phyloP scores from a whole-genome alignment of 495 filamentous ascomycete genomes.

The Hypoxylon intermedium region DNA sequence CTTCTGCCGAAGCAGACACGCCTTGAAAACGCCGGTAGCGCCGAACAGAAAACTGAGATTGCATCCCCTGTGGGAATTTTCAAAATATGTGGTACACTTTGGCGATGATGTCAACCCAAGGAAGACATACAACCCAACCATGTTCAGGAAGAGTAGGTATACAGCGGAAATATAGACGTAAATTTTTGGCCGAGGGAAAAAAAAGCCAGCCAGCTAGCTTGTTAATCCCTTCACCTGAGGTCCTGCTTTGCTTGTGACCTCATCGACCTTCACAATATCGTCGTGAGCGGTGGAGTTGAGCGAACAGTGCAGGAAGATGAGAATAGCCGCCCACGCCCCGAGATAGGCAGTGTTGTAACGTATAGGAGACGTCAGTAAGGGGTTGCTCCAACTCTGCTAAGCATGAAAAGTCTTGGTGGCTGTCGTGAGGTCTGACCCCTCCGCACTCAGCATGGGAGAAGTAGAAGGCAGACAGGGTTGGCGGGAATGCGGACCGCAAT shows the following conservation, averaged over 20 bases:
- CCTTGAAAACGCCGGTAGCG: constrained; percentile 35
- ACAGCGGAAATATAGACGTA: constrained; percentile 14
- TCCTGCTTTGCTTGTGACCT: constrained; percentile 28
- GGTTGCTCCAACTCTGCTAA: constrained; percentile 25
- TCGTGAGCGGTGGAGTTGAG: constrained; percentile 24
- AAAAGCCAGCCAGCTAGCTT: constrained; percentile 28
- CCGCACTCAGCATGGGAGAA: constrained; percentile 33
- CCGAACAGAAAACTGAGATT: constrained; percentile 29
- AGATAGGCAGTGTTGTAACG: constrained; percentile 29
- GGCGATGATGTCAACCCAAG: constrained; percentile 16
- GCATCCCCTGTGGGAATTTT: constrained; percentile 10
- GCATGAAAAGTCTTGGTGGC: constrained; percentile 19
- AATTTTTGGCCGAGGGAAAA: constrained; percentile 7
- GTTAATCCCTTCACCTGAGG: constrained; percentile 4
- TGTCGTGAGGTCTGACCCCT: constrained; percentile 14
- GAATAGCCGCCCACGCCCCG: constrained; percentile 27
- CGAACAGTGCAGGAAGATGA: constrained; percentile 22
- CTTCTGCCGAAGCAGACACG: constrained; percentile 11
- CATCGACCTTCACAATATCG: constrained; percentile 30
- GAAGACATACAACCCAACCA: constrained; percentile 25
- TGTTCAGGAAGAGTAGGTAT: constrained; percentile 21
- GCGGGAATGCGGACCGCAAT: constrained; percentile 39
- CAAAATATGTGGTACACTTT: constrained; percentile 34
- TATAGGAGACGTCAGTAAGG: constrained; percentile 26
- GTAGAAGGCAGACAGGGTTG: constrained; percentile 29